These are phyloP conservation scores for Cicer arietinum DNA, from an alignment of 306 rosid species.

Conservation along the genomic window DNA sequence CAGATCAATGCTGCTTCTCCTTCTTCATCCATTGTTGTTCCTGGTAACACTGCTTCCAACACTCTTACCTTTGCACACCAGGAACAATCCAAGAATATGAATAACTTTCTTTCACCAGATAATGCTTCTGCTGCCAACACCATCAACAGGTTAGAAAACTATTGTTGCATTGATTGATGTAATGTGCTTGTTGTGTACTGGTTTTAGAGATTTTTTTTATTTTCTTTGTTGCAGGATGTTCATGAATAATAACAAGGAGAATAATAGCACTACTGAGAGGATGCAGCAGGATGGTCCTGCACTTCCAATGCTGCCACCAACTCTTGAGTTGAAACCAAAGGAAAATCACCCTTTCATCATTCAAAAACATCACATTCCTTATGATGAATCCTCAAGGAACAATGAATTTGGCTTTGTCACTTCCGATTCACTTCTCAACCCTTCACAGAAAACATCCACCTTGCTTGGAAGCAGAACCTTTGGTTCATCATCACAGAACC, in stretches of 20 bases:
- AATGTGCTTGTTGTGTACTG: background rate
- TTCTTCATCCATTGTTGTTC: conserved; percentile 44
- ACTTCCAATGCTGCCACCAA: conserved; percentile 65
- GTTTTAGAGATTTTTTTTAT: background rate
- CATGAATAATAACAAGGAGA: conserved; percentile 59
- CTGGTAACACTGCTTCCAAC: conserved; percentile 51
- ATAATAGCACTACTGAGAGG: conserved; percentile 49
- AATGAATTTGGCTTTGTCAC: conserved; percentile 71
- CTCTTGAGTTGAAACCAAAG: conserved; percentile 58
- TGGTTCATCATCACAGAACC: conserved; percentile 54
- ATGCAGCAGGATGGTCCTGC: conserved; percentile 56
- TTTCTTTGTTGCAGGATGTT: conserved; percentile 62
- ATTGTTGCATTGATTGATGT: background rate
- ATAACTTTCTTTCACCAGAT: conserved; percentile 56
- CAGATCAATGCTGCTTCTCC: conserved; percentile 49
- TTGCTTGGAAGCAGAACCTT: conserved; percentile 46
- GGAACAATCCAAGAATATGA: conserved; percentile 58
- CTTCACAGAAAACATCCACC: conserved; percentile 60
- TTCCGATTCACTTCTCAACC: conserved; percentile 72
- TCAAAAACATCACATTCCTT: conserved; percentile 58
- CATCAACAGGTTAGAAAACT: conserved; percentile 58
- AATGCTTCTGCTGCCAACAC: conserved; percentile 55
- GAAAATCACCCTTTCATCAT: conserved; percentile 48
- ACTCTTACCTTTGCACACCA: conserved; percentile 57
- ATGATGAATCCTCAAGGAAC: conserved; percentile 60